A percentile compares a stretch with the other conserved stretches of the same genome.
Conservation (phyloP, 148 eudicot genomes). For the Limonium bicolor region DNA sequence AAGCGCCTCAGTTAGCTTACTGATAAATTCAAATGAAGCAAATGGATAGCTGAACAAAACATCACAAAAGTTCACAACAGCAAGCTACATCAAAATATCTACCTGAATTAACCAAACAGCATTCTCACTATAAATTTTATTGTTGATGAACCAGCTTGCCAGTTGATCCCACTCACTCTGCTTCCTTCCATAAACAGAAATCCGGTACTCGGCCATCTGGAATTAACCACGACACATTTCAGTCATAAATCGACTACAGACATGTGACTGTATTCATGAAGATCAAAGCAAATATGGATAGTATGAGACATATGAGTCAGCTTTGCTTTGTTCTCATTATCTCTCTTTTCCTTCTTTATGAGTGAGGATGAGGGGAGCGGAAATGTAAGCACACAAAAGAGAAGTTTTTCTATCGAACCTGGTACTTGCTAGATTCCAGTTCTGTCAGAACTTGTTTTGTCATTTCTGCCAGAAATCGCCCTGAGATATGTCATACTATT, state of each 20-base stretch:
- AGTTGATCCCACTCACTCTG: slow-evolving; percentile 97
- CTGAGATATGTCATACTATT: slow-evolving; percentile 19
- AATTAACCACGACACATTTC: too few relatives aligned
- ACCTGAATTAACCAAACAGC: slow-evolving; percentile 99
- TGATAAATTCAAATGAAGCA: too few relatives aligned
- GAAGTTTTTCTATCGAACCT: too few relatives aligned
- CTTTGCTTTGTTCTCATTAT: too few relatives aligned
- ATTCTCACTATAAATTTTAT: slow-evolving; percentile 85
- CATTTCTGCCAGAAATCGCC: slow-evolving; percentile 94
- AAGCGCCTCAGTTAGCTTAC: too few relatives aligned
- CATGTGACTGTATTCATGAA: not conserved
- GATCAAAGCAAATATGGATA: not conserved
- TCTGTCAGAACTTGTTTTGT: slow-evolving; percentile 93
- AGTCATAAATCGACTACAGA: too few relatives aligned
- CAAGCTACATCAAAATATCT: slow-evolving; percentile 1
- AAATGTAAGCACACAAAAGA: not conserved
- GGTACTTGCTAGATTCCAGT: slow-evolving; percentile 90
- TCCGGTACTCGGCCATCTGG: slow-evolving; percentile 99
- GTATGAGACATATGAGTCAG: not conserved
- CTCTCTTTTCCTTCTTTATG: too few relatives aligned
- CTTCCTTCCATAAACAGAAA: slow-evolving; percentile 95
- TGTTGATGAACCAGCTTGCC: slow-evolving; percentile 96
- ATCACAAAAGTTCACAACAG: not conserved
- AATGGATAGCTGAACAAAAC: too few relatives aligned
- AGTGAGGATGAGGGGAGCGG: not conserved